phyloP scores from a whole-genome alignment of 164 flowering plant genomes.

The Annona squamosa region DNA sequence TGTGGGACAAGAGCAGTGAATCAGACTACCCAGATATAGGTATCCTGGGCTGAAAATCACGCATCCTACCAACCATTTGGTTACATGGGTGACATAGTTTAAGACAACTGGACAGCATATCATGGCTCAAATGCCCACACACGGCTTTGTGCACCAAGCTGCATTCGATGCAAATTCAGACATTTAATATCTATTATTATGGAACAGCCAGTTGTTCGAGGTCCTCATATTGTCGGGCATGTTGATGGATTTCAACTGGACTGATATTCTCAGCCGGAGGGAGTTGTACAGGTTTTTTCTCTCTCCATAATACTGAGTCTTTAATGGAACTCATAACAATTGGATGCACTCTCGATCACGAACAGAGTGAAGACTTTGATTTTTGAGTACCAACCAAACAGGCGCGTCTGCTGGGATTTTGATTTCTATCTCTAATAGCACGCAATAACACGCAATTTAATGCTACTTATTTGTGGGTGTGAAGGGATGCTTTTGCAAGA shows the following conservation, averaged over 20 bases:
- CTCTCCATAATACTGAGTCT: not conserved
- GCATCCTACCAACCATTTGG: not conserved
- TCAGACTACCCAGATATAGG: not conserved
- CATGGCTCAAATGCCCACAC: not conserved
- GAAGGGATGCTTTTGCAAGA: slow-evolving; percentile 57
- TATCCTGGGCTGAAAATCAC: not conserved
- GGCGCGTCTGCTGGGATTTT: not conserved
- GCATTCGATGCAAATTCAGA: not conserved
- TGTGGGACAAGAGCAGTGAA: not conserved
- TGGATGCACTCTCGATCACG: not conserved
- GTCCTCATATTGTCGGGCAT: slow-evolving; percentile 75
- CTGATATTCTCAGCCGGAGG: slow-evolving; percentile 64
- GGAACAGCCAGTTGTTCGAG: slow-evolving; percentile 68
- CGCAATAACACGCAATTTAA: not conserved
- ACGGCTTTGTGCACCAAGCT: not conserved
- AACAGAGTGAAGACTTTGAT: too few species aligned
- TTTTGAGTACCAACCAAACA: not conserved
- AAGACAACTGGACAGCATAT: not conserved
- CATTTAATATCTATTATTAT: not conserved
- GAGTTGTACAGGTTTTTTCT: slow-evolving; percentile 46
- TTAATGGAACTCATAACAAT: not conserved
- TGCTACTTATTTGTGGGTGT: slow-evolving; percentile 1
- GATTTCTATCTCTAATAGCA: not conserved
- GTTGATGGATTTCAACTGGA: slow-evolving; percentile 85
- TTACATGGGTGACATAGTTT: not conserved